Conservation (phyloP, 1,284 basidiomycete species). For the Wolfiporia cocos region DNA sequence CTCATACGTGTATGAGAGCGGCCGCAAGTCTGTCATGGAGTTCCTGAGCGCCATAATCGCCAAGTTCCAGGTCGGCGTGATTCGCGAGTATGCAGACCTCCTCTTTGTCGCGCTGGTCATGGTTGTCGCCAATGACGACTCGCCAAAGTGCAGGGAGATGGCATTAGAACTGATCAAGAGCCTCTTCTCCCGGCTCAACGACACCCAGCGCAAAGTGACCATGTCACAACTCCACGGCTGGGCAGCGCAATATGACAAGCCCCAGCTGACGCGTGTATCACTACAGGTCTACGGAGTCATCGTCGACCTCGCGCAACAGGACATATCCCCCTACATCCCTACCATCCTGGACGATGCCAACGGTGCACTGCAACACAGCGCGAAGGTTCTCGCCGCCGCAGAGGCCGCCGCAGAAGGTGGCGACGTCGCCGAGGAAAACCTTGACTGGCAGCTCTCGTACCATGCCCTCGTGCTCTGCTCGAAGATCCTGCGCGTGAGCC, state of each 20-base stretch:
- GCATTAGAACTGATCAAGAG: slow-evolving; percentile 78
- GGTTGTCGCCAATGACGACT: slow-evolving; percentile 91
- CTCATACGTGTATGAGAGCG: slow-evolving; percentile 87
- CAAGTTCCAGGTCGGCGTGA: slow-evolving; percentile 79
- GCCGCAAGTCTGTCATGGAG: slow-evolving; percentile 90
- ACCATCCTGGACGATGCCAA: slow-evolving; percentile 58
- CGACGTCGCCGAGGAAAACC: slow-evolving; percentile 40
- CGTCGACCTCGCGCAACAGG: slow-evolving; percentile 56
- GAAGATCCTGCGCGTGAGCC: slow-evolving; percentile 60
- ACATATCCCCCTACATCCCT: slow-evolving; percentile 41
- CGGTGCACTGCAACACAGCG: slow-evolving; percentile 43
- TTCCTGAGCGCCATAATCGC: slow-evolving; percentile 76
- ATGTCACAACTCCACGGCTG: slow-evolving; percentile 77
- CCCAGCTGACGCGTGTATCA: slow-evolving; percentile 64
- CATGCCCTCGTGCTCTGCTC: slow-evolving; percentile 66
- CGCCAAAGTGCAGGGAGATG: slow-evolving; percentile 84
- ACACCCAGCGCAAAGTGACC: slow-evolving; percentile 52
- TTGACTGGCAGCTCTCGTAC: slow-evolving; percentile 85
- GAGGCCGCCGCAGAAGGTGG: slow-evolving; percentile 28
- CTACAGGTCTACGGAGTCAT: slow-evolving; percentile 81
- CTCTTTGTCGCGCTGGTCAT: slow-evolving; percentile 92
- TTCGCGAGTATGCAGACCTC: slow-evolving; percentile 83
- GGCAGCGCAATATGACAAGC: slow-evolving; percentile 62
- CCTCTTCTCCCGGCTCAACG: slow-evolving; percentile 66
- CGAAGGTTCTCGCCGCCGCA: slow-evolving; percentile 29